Evolutionary conservation across 257 asterid species (phyloP).

Genomic region (Plantago major): DNA sequence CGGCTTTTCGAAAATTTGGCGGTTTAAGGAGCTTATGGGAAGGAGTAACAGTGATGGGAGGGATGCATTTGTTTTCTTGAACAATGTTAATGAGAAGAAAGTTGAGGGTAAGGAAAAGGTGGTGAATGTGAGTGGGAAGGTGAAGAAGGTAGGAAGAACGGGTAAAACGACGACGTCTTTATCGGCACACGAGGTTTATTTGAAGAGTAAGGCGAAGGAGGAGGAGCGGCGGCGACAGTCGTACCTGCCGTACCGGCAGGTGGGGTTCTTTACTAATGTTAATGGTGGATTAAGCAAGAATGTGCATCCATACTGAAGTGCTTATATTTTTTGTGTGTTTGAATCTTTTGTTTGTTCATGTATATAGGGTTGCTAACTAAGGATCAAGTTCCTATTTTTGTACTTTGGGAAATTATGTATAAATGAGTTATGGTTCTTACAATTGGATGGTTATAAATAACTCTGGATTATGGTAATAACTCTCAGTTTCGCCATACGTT

Average conservation of each 20-base stretch:
- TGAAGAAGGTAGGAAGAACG: constrained; percentile 24
- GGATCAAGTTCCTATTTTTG: no score
- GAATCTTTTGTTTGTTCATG: no score
- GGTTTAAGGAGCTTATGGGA: constrained; percentile 50
- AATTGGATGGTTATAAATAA: no score
- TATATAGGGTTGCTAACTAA: no score
- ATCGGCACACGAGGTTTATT: constrained; percentile 50
- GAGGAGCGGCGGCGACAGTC: constrained; percentile 53
- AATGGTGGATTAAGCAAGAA: constrained; percentile 68
- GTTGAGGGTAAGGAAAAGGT: constrained; percentile 22
- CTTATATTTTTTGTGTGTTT: no score
- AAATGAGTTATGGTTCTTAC: no score
- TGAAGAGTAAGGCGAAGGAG: constrained; percentile 63
- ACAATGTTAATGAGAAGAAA: constrained; percentile 15
- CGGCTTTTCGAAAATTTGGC: constrained; percentile 64
- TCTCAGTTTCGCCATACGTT: no score
- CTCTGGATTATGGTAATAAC: no score
- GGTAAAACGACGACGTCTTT: constrained; percentile 28
- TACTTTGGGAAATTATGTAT: no score
- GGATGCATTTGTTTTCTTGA: constrained; percentile 61
- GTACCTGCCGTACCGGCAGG: constrained; percentile 79
- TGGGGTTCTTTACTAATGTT: constrained; percentile 78
- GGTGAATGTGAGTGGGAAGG: background rate
- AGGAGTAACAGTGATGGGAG: constrained; percentile 69
- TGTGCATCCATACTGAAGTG: constrained; percentile 63